A percentile compares a stretch with the other conserved stretches of the same genome.
These are phyloP conservation scores for Zygoascus tannicola DNA, from an alignment of 805 yeast species.

Conservation along the genomic window DNA sequence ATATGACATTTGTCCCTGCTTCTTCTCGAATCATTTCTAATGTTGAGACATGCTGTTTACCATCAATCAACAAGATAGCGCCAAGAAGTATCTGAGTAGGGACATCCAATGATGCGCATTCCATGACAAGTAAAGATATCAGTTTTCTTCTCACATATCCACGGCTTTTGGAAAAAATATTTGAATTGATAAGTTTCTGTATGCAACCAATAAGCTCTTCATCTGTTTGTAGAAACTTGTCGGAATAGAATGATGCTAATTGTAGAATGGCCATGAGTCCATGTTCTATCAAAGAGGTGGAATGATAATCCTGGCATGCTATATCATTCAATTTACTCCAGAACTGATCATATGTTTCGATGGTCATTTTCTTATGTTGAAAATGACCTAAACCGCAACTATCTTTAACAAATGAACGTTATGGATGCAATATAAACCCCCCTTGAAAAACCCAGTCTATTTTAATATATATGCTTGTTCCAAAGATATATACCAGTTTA, in stretches of 20 bases:
- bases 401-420: too few relatives aligned
- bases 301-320: constrained; percentile 38
- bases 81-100: constrained; percentile 34
- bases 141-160: constrained; percentile 31
- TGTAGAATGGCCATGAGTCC: constrained; percentile 20
- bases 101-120: constrained; percentile 8
- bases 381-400: too few relatives aligned
- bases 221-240: constrained; percentile 22
- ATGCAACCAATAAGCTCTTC: constrained; percentile 35
- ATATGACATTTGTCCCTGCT: constrained; percentile 42
- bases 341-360: constrained; percentile 25
- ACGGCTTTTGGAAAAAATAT: constrained; percentile 47
- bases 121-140: constrained; percentile 29
- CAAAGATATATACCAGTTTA: too few relatives aligned
- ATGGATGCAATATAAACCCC: too few relatives aligned
- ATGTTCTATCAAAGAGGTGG: constrained; percentile 24
- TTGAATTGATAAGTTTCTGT: constrained; percentile 38
- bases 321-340: constrained; percentile 43
- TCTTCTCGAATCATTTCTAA: constrained; percentile 41
- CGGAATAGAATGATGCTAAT: constrained; percentile 22
- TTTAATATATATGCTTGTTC: too few relatives aligned
- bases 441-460: too few relatives aligned
- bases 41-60: constrained; percentile 34
- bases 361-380: background rate
- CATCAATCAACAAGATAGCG: constrained; percentile 37